Evolutionary conservation across 305 asterid genomes (phyloP).

Genomic region (Fraxinus ornus): DNA sequence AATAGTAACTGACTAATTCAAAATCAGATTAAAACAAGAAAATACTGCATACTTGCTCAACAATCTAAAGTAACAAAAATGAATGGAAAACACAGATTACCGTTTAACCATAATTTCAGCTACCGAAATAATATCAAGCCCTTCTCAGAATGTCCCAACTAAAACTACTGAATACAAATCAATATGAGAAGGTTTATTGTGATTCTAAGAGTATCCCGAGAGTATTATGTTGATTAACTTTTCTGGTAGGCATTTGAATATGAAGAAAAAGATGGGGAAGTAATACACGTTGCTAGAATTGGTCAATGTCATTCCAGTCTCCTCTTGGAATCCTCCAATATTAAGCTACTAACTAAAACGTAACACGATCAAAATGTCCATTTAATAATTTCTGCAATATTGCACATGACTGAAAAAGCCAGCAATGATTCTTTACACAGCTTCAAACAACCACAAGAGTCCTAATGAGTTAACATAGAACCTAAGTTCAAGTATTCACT

Average conservation of each 20-base stretch:
- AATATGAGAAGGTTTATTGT: neutral
- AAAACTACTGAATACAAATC: neutral
- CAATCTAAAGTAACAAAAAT: neutral
- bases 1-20: neutral
- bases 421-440: neutral
- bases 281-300: neutral
- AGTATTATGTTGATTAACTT: neutral
- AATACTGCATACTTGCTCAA: neutral
- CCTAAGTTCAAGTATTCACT: neutral
- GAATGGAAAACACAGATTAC: neutral
- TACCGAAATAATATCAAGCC: neutral
- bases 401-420: neutral
- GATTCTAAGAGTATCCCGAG: neutral
- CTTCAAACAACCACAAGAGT: neutral
- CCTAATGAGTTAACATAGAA: neutral
- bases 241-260: neutral
- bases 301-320: neutral
- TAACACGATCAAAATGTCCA: neutral
- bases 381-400: neutral
- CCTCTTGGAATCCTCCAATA: neutral
- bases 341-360: neutral
- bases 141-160: neutral
- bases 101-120: neutral
- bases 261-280: neutral
- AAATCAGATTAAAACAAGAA: neutral